Conservation (phyloP, 2,329 filamentous ascomycete species). For the Colletotrichum somersetense region DNA sequence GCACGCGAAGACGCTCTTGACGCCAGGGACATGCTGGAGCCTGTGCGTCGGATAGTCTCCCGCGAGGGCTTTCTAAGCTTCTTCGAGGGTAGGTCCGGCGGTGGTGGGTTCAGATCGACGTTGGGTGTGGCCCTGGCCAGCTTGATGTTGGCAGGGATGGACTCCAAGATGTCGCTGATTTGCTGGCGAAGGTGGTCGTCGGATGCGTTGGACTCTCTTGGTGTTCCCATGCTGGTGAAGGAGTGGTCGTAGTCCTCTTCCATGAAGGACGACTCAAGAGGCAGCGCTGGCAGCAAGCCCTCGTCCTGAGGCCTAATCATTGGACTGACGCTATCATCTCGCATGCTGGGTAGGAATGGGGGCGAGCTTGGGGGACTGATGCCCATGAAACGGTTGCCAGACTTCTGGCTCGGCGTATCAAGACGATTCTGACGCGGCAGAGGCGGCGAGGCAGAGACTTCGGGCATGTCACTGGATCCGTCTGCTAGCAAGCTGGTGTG, state of each 20-base stretch:
- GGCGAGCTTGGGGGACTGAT: constrained; percentile 65
- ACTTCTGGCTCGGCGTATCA: constrained; percentile 18
- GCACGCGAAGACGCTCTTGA: constrained; percentile 60
- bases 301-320: constrained; percentile 38
- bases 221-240: constrained; percentile 50
- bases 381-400: constrained; percentile 49
- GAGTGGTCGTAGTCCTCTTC: constrained; percentile 64
- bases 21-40: constrained; percentile 61
- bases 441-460: constrained; percentile 60
- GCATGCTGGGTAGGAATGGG: constrained; percentile 46
- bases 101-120: constrained; percentile 70
- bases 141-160: constrained; percentile 83
- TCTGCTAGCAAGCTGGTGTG: constrained; percentile 55
- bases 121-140: constrained; percentile 67
- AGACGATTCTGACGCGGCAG: constrained; percentile 48
- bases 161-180: constrained; percentile 82
- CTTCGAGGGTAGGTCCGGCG: constrained; percentile 68
- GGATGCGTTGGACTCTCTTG: constrained; percentile 56
- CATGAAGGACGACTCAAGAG: constrained; percentile 58
- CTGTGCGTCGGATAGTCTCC: constrained; percentile 60
- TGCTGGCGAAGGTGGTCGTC: constrained; percentile 83
- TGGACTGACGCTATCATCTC: constrained; percentile 35
- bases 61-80: constrained; percentile 58
- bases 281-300: constrained; percentile 52
- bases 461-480: constrained; percentile 58